Evolutionary conservation across 345 rosid genomes (phyloP).

Genomic region (Ricinus communis): DNA sequence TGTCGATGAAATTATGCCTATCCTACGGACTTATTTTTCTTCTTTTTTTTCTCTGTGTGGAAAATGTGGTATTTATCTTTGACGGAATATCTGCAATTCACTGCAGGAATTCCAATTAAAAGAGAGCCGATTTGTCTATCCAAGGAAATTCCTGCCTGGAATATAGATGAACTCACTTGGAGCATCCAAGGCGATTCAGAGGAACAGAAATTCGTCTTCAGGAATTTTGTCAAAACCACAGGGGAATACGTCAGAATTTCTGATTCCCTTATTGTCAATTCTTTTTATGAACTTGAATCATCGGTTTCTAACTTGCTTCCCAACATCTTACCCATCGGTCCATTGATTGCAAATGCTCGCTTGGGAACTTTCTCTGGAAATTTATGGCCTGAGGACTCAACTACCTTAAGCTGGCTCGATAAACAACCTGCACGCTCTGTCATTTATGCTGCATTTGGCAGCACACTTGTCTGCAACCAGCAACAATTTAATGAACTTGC

Average conservation of each 20-base stretch:
- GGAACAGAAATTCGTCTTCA: background rate
- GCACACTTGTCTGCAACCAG: slow-evolving; percentile 17
- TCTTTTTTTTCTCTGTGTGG: too few species aligned
- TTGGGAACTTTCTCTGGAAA: slow-evolving; percentile 13
- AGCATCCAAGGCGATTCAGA: slow-evolving; percentile 2
- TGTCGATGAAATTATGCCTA: too few species aligned
- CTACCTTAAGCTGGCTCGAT: slow-evolving; percentile 45
- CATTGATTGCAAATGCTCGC: slow-evolving; percentile 17
- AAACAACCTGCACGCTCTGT: slow-evolving; percentile 34
- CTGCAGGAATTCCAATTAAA: slow-evolving; percentile 18
- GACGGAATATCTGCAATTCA: background rate
- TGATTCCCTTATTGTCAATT: slow-evolving; percentile 23
- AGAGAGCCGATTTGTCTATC: slow-evolving; percentile 18
- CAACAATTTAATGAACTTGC: slow-evolving; percentile 42
- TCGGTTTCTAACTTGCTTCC: slow-evolving; percentile 19
- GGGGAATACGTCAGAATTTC: slow-evolving; percentile 7
- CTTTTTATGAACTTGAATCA: slow-evolving; percentile 32
- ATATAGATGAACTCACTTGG: slow-evolving; percentile 22
- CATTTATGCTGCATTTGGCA: slow-evolving; percentile 53
- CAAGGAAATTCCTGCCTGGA: slow-evolving; percentile 24
- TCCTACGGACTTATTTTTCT: too few species aligned
- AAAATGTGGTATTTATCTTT: too few species aligned
- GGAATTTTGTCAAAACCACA: background rate
- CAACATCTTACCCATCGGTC: slow-evolving; percentile 31
- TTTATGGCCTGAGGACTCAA: slow-evolving; percentile 31